Percentiles rank a stretch among this genome's conserved stretches.
Evolutionary conservation across 345 rosid species (phyloP).

Genomic region (Noccaea caerulescens): DNA sequence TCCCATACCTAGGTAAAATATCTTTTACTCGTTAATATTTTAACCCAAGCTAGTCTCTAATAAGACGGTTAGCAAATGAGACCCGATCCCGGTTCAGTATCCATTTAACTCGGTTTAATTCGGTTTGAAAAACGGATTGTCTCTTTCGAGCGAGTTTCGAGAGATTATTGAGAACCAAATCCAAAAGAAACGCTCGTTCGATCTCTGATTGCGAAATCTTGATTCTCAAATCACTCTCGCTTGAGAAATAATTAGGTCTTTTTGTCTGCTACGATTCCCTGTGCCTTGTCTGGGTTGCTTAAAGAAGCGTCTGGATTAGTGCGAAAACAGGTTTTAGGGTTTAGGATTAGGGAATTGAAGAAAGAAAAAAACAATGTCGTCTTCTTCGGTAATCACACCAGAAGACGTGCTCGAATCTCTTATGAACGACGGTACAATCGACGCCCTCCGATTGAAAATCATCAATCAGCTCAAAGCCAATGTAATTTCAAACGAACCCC

Average conservation of each 20-base stretch:
- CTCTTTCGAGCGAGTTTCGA: too few relatives aligned
- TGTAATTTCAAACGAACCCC: constrained; percentile 40
- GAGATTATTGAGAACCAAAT: too few relatives aligned
- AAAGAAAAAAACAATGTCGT: constrained; percentile 45
- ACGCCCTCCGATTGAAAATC: constrained; percentile 77
- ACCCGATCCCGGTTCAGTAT: constrained; percentile 17
- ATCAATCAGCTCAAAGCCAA: constrained; percentile 92
- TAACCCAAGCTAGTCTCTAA: too few relatives aligned
- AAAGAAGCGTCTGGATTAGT: constrained; percentile 11
- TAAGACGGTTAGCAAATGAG: not conserved
- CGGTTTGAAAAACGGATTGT: not conserved
- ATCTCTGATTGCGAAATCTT: not conserved
- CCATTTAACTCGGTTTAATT: not conserved
- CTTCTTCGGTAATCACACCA: constrained; percentile 75
- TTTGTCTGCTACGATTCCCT: not conserved
- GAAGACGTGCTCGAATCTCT: constrained; percentile 84
- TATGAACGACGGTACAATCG: constrained; percentile 92
- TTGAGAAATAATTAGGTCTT: not conserved
- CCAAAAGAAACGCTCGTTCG: constrained; percentile 6
- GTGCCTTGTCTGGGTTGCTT: not conserved
- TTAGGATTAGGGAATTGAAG: constrained; percentile 4
- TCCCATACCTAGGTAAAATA: too few relatives aligned
- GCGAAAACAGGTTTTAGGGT: constrained; percentile 23
- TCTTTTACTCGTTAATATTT: too few relatives aligned
- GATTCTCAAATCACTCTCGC: not conserved